A percentile compares a stretch with the other conserved stretches of the same genome.
Conservation (phyloP, 2,329 filamentous ascomycete species). For the Magnaporthales sp. region DNA sequence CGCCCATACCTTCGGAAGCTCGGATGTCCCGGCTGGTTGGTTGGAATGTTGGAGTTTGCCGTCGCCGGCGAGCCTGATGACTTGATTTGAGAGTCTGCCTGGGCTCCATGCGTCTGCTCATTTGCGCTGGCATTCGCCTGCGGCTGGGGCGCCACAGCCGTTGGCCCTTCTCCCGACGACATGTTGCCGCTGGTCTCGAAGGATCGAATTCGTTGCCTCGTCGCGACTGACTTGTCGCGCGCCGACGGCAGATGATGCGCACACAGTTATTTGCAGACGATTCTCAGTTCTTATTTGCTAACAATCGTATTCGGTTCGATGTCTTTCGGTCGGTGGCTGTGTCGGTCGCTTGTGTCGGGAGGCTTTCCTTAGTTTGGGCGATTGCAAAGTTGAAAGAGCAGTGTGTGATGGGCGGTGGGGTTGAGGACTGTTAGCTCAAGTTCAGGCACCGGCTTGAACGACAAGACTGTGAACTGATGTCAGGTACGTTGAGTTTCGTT, state of each 20-base stretch:
- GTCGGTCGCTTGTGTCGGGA: too few species aligned
- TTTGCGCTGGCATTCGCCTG: background rate
- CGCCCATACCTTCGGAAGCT: slow-evolving; percentile 47
- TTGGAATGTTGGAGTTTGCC: background rate
- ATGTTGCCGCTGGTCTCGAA: background rate
- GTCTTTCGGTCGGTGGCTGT: background rate
- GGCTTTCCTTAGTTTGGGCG: background rate
- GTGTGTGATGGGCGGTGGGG: background rate
- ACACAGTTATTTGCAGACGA: background rate
- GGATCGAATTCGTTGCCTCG: background rate
- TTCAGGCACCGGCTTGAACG: background rate
- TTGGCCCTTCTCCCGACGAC: background rate
- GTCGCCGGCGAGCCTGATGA: background rate
- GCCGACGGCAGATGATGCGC: background rate
- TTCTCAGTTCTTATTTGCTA: background rate
- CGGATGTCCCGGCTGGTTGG: slow-evolving; percentile 27
- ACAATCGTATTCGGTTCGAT: background rate
- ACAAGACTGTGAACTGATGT: background rate
- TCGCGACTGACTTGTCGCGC: background rate
- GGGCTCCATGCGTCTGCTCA: background rate
- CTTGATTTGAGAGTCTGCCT: background rate
- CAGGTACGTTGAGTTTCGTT: background rate
- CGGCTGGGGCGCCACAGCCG: background rate
- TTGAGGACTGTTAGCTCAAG: background rate
- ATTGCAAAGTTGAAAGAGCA: background rate